phyloP scores from a whole-genome alignment of 306 rosid species.

The Acmispon strigosus region DNA sequence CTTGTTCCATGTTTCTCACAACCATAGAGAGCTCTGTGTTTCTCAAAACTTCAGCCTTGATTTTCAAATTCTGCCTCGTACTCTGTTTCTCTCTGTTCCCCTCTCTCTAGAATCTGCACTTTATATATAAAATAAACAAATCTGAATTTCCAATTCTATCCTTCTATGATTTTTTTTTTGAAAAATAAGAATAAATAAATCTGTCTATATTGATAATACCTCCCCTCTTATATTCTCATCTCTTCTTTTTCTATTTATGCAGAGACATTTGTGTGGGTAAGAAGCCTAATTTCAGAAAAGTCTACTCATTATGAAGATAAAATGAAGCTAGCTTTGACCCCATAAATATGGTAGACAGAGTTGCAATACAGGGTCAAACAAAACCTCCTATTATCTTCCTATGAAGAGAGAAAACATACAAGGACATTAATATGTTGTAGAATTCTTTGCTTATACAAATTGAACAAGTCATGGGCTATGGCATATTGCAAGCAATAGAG shows the following conservation, averaged over 20 bases:
- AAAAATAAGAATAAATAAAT: background rate
- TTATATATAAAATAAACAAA: constrained; percentile 9
- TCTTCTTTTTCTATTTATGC: background rate
- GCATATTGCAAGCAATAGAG: background rate
- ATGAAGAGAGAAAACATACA: background rate
- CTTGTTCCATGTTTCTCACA: constrained; percentile 49
- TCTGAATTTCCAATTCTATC: constrained; percentile 43
- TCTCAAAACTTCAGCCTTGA: background rate
- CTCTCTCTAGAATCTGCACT: constrained; percentile 1
- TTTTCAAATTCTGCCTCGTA: constrained; percentile 18
- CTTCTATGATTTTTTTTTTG: constrained; percentile 28
- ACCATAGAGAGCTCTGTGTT: background rate
- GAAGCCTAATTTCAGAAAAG: background rate
- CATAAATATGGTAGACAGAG: background rate
- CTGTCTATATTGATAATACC: background rate
- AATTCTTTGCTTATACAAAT: constrained; percentile 13
- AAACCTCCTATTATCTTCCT: constrained; percentile 10
- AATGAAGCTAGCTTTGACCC: constrained; percentile 17
- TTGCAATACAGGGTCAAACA: constrained; percentile 14
- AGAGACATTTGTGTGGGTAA: background rate
- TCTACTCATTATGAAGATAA: background rate
- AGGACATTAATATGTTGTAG: background rate
- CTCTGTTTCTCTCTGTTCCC: constrained; percentile 3
- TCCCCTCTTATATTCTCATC: background rate
- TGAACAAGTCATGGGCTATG: background rate